A percentile compares a stretch with the other conserved stretches of the same genome.
Evolutionary conservation across 2,329 filamentous ascomycete genomes (phyloP).

Genomic region (Colletotrichum gigasporum): DNA sequence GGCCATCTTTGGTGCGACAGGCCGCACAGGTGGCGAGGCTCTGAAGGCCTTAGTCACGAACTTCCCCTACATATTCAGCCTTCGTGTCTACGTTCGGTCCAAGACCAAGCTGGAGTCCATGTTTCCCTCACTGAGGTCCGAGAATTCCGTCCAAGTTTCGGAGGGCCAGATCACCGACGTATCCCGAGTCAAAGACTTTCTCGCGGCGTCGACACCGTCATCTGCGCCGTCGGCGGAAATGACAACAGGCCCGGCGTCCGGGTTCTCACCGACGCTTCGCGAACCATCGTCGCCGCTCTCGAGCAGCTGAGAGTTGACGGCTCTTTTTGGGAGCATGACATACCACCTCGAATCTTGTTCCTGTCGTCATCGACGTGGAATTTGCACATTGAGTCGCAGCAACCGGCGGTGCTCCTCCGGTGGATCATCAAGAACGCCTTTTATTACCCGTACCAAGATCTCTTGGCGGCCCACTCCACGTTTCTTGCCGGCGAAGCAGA

Average conservation of each 20-base stretch:
- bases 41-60: background rate
- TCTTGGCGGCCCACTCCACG: background rate
- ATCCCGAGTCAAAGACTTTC: background rate
- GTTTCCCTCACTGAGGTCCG: background rate
- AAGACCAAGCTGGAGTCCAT: background rate
- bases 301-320: background rate
- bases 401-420: background rate
- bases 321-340: too few relatives aligned
- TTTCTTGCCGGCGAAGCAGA: background rate
- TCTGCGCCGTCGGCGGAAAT: constrained; percentile 3
- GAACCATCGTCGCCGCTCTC: background rate
- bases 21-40: background rate
- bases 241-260: background rate
- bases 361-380: constrained; percentile 7
- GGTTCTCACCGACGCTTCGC: background rate
- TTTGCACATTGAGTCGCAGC: background rate
- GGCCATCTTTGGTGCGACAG: constrained; percentile 6
- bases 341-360: background rate
- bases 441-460: background rate
- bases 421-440: constrained; percentile 3
- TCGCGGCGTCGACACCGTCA: background rate
- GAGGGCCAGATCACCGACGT: constrained; percentile 5
- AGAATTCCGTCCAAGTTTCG: background rate
- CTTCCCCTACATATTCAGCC: background rate
- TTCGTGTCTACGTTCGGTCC: background rate